A percentile compares a stretch with the other conserved stretches of the same genome.
phyloP scores from a whole-genome alignment of 345 rosid species.

The Euphorbia pulcherrima region DNA sequence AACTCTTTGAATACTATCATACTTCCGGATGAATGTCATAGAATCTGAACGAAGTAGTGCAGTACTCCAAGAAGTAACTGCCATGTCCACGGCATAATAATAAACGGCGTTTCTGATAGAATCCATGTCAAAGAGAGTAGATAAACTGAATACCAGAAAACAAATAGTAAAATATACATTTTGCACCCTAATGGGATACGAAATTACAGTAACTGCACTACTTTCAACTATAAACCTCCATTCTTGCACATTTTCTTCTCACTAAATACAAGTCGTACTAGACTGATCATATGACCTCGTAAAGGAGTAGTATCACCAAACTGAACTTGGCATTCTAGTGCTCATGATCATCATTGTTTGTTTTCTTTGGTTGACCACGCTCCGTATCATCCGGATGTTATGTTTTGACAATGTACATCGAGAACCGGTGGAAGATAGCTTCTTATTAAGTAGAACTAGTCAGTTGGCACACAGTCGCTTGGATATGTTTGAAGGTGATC shows the following conservation, averaged over 20 bases:
- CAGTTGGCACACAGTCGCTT: constrained; percentile 15
- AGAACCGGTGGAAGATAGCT: neutral
- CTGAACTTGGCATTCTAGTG: neutral
- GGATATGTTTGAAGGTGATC: constrained; percentile 16
- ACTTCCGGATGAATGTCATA: too few species aligned
- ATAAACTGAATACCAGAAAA: too few species aligned
- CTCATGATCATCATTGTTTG: neutral
- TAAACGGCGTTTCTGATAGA: too few species aligned
- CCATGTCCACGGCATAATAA: too few species aligned
- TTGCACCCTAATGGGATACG: too few species aligned
- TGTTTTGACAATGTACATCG: neutral
- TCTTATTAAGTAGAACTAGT: neutral
- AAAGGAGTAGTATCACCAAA: neutral
- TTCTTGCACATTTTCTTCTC: neutral
- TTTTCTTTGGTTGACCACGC: neutral
- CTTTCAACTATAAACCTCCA: neutral
- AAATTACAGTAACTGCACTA: too few species aligned
- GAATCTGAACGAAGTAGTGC: too few species aligned
- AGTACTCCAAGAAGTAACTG: too few species aligned
- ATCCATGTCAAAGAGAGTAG: too few species aligned
- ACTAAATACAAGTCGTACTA: neutral
- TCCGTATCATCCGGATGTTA: neutral
- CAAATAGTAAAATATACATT: too few species aligned
- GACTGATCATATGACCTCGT: neutral
- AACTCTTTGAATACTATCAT: neutral